Evolutionary conservation across 352 stramenopile genomes (phyloP).

Genomic region (Phytophthora vignae): DNA sequence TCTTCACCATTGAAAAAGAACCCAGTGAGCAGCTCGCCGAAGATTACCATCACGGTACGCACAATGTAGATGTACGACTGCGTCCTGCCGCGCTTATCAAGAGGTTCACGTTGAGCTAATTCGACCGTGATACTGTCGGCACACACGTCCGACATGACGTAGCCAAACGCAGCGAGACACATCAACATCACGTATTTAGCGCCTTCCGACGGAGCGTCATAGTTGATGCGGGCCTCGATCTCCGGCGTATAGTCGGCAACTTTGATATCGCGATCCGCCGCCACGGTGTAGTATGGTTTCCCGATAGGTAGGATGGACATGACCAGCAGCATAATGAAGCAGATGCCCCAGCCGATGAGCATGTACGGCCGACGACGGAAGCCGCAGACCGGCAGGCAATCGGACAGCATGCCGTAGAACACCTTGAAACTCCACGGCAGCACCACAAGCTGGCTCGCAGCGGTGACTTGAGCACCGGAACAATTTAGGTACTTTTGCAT

Average conservation of each 20-base stretch:
- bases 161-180: constrained; percentile 73
- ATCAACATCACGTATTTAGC: constrained; percentile 59
- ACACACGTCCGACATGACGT: constrained; percentile 77
- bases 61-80: constrained; percentile 57
- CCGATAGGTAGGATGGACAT: constrained; percentile 33
- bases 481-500: background rate
- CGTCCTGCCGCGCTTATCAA: constrained; percentile 42
- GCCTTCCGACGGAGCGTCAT: constrained; percentile 18
- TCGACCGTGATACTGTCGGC: constrained; percentile 60
- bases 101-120: constrained; percentile 49
- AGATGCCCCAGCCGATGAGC: constrained; percentile 54
- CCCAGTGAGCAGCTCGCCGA: constrained; percentile 39
- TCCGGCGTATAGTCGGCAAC: constrained; percentile 24
- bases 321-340: constrained; percentile 31
- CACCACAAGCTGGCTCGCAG: constrained; percentile 38
- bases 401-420: constrained; percentile 43
- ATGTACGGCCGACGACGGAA: constrained; percentile 37
- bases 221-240: constrained; percentile 37
- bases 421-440: constrained; percentile 80
- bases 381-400: constrained; percentile 72
- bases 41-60: constrained; percentile 40
- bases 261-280: constrained; percentile 24
- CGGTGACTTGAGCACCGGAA: background rate
- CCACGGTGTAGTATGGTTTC: constrained; percentile 46
- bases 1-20: constrained; percentile 60